phyloP scores from a whole-genome alignment of 2,329 filamentous ascomycete species.

The Aureobasidium subglaciale region DNA sequence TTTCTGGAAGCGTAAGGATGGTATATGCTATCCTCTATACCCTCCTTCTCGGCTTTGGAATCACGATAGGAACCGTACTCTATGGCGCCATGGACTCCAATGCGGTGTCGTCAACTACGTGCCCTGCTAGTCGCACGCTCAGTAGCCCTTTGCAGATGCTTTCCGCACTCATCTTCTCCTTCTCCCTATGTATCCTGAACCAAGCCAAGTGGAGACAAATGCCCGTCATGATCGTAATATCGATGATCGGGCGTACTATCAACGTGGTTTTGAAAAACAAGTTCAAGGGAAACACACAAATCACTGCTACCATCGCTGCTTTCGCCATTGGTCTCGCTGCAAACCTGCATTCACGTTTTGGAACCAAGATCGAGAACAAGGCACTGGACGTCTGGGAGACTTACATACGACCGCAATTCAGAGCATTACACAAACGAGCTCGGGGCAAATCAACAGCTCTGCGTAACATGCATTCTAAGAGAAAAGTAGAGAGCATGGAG shows the following conservation, averaged over 20 bases:
- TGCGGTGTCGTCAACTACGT: constrained; percentile 39
- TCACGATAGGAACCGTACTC: constrained; percentile 43
- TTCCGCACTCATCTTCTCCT: constrained; percentile 66
- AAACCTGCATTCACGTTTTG: constrained; percentile 69
- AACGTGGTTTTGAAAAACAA: constrained; percentile 64
- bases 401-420: constrained; percentile 35
- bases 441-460: constrained; percentile 24
- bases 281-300: constrained; percentile 63
- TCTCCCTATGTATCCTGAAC: constrained; percentile 71
- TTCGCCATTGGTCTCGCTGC: constrained; percentile 69
- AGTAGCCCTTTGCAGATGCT: constrained; percentile 54
- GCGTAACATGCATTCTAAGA: constrained; percentile 18
- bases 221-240: constrained; percentile 68
- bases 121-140: constrained; percentile 36
- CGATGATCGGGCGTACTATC: constrained; percentile 65
- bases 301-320: constrained; percentile 71
- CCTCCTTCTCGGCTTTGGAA: constrained; percentile 45
- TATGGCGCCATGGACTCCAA: constrained; percentile 43
- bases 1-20: constrained; percentile 46
- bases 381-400: constrained; percentile 49
- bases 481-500: constrained; percentile 22
- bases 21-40: constrained; percentile 48
- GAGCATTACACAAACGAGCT: constrained; percentile 21
- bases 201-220: constrained; percentile 74
- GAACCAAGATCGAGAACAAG: constrained; percentile 50